These are phyloP conservation scores for Phaeosphaeriaceae sp. DNA, from an alignment of 2,329 filamentous ascomycete genomes.

Conservation along the genomic window DNA sequence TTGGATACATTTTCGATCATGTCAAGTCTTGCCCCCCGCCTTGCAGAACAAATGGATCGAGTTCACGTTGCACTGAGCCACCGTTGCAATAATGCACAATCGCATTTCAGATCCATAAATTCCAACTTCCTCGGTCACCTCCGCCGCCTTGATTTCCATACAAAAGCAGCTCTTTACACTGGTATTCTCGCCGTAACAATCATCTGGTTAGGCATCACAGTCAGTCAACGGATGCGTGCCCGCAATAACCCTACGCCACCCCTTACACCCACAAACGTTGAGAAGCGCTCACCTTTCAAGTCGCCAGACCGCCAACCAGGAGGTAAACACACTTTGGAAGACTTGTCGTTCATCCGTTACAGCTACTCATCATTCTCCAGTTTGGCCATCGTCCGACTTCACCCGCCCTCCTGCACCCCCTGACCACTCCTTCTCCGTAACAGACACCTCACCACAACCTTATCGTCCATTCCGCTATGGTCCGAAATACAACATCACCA, in stretches of 20 bases:
- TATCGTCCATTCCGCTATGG: constrained; percentile 82
- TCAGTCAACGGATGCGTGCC: constrained; percentile 36
- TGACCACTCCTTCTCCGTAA: constrained; percentile 73
- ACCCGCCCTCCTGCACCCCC: constrained; percentile 65
- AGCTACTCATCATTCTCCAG: constrained; percentile 27
- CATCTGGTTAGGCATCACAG: constrained; percentile 36
- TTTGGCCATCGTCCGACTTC: constrained; percentile 67
- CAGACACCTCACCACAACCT: constrained; percentile 73
- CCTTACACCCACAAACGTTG: constrained; percentile 51
- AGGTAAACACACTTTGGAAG: constrained; percentile 45
- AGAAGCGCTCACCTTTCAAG: constrained; percentile 52
- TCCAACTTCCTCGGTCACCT: constrained; percentile 8
- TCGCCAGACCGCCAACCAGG: constrained; percentile 52
- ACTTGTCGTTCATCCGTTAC: background rate
- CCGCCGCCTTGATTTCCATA: constrained; percentile 13
- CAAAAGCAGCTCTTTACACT: constrained; percentile 37
- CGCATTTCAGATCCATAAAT: constrained; percentile 16
- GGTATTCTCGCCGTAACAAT: constrained; percentile 39
- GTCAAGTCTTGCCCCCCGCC: constrained; percentile 8
- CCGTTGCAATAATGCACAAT: background rate
- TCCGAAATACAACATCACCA: constrained; percentile 77
- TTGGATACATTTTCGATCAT: background rate
- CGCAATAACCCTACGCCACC: constrained; percentile 17
- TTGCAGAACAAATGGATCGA: constrained; percentile 8
- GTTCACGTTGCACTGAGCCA: background rate